Base-by-base conservation (phyloP, 768 basidiomycete species). In the Lentinula guzmanii region DNA sequence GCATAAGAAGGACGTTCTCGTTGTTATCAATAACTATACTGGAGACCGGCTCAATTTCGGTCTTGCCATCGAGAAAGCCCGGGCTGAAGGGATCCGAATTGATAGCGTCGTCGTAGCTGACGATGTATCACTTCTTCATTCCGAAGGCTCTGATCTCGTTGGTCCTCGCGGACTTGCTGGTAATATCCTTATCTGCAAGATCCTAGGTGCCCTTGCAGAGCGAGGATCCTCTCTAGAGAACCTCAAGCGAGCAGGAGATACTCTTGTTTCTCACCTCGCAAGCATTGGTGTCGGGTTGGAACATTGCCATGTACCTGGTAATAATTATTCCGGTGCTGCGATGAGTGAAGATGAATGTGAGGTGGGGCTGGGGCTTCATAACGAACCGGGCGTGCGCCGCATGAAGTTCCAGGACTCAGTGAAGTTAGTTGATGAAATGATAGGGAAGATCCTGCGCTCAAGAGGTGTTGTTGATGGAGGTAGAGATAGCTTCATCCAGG, bases 1-100 rank as follows among this genome's bases (percentile, higher is more conserved):
- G 34, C 15, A 16, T 21, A 62, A 57, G 16, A 70, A 65, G 52
- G 73, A 78, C 52, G 72, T 81, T 18, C 64, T 82, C 3, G 71
- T 71, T 7, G 68, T 77, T 41, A 75, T 79, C 62, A 79, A 80
- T 65, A 80, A 82, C 66, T 82, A 80, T 62, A 82, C 81, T 1
- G 84, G 83, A 0, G 83, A 85, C 67, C 75, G 81, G 35, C 77
- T 86, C 39, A 82, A 84, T 64, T 85, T 85, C 63, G 84, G 85
- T 1, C 74, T 85, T 11, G 84, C 81, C 1, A 74, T 81, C 33
- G 81, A 85, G 60, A 80, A 81, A 64, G 82, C 82, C 7, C 72
- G 77, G 9, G 72, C 75, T 1, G 64, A 58, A 59, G 70, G 66
- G 18, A 65, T 75, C 2, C 68, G 75, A 7, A 72, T 85, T 18